Percentiles rank a stretch among this genome's conserved stretches.
Evolutionary conservation across 371 early-diverging fungal genomes (phyloP).

Genomic region (Basidiobolus meristosporus): DNA sequence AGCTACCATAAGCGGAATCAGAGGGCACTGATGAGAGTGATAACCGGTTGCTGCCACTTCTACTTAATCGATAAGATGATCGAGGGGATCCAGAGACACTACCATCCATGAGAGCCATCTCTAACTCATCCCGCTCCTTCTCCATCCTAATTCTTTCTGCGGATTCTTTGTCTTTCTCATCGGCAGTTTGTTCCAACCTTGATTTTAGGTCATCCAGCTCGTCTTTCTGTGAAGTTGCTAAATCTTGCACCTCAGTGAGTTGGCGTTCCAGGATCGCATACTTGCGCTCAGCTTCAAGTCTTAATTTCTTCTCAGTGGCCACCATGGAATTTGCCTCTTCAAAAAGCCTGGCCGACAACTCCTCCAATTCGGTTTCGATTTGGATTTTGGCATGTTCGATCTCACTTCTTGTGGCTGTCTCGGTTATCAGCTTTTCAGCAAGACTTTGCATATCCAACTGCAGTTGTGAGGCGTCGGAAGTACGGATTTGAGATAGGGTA

Average conservation of each 20-base stretch:
- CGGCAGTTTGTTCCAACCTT: constrained; percentile 10
- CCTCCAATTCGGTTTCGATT: constrained; percentile 61
- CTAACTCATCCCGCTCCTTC: too few species aligned
- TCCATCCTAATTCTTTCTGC: too few species aligned
- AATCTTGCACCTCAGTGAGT: constrained; percentile 11
- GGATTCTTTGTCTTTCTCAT: too few species aligned
- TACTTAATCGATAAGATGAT: too few species aligned
- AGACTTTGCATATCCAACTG: constrained; percentile 32
- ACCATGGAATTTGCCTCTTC: constrained; percentile 70
- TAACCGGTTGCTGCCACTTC: too few species aligned
- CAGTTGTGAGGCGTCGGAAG: too few species aligned
- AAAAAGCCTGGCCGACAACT: constrained; percentile 48
- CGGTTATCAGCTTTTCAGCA: constrained; percentile 53
- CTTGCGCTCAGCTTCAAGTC: constrained; percentile 6
- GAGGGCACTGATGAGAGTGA: too few species aligned
- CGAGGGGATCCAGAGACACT: too few species aligned
- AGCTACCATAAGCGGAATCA: too few species aligned
- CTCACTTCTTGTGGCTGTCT: constrained; percentile 42
- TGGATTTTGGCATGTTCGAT: constrained; percentile 44
- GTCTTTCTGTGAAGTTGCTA: constrained; percentile 10
- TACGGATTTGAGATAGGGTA: too few species aligned
- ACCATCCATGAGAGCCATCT: too few species aligned
- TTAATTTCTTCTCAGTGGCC: constrained; percentile 25
- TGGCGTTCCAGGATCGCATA: constrained; percentile 4
- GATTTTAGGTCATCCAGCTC: constrained; percentile 11